Conservation (phyloP, 2,329 filamentous ascomycete species). For the Rugonectria rugulosa region DNA sequence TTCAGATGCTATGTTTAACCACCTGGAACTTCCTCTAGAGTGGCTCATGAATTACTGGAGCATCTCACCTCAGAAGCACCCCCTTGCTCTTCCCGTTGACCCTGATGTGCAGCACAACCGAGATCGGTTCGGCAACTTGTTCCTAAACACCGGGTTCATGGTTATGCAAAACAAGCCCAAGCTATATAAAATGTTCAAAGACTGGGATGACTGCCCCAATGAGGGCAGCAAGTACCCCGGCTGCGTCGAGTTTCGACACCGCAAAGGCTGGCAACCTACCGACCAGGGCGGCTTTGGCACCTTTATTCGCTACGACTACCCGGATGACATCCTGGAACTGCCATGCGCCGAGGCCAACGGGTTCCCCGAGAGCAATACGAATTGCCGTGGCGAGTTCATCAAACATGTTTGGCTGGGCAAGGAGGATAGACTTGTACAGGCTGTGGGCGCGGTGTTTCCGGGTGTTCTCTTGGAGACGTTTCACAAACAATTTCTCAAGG, state of each 20-base stretch:
- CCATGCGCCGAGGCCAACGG: conserved; percentile 55
- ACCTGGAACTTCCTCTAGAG: conserved; percentile 54
- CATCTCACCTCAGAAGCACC: conserved; percentile 48
- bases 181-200: conserved; percentile 56
- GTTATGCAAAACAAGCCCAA: conserved; percentile 58
- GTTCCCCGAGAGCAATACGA: conserved; percentile 47
- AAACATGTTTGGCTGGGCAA: conserved; percentile 54
- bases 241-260: conserved; percentile 48
- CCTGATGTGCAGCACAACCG: conserved; percentile 48
- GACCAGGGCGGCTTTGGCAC: conserved; percentile 55
- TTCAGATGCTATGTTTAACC: conserved; percentile 54
- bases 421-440: conserved; percentile 49
- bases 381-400: conserved; percentile 51
- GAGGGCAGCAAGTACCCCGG: conserved; percentile 48
- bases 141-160: conserved; percentile 63
- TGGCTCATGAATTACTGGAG: conserved; percentile 58
- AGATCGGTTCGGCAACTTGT: conserved; percentile 50
- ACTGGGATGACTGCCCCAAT: conserved; percentile 54
- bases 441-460: conserved; percentile 48
- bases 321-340: conserved; percentile 49
- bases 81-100: conserved; percentile 52
- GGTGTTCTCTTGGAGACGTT: conserved; percentile 46
- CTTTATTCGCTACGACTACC: conserved; percentile 52
- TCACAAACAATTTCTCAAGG: conserved; percentile 45
- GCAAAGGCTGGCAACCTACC: conserved; percentile 47